Percentiles rank a stretch among this genome's conserved stretches.
Conservation (phyloP, 192 early-diverging fungal species). For the Mortierella alpina region DNA sequence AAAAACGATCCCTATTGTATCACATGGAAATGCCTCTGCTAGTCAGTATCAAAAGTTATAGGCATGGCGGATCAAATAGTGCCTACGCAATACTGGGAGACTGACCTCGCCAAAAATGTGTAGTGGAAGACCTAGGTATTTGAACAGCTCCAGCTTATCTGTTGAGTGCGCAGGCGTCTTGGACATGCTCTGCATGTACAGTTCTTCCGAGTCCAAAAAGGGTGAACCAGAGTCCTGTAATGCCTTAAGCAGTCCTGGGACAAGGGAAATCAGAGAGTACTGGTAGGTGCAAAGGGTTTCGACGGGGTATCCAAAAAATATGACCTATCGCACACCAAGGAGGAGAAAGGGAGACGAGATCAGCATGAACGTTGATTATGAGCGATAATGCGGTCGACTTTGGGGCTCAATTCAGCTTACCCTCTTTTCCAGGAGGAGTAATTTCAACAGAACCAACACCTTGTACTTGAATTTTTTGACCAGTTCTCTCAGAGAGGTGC, state of each 20-base stretch:
- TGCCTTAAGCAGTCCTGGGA: slow-evolving; percentile 68
- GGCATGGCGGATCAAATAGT: neutral
- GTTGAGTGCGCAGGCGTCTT: slow-evolving; percentile 52
- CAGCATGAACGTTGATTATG: neutral
- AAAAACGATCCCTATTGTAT: slow-evolving; percentile 74
- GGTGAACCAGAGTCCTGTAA: slow-evolving; percentile 64
- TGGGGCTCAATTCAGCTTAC: slow-evolving; percentile 31
- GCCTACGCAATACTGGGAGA: neutral
- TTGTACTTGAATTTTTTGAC: slow-evolving; percentile 80
- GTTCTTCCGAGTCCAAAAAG: slow-evolving; percentile 54
- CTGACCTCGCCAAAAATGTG: slow-evolving; percentile 68
- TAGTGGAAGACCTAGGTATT: slow-evolving; percentile 70
- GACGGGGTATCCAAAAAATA: slow-evolving; percentile 88
- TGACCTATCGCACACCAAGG: slow-evolving; percentile 56
- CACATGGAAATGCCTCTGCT: neutral
- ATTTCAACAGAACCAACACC: slow-evolving; percentile 78
- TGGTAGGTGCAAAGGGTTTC: slow-evolving; percentile 83
- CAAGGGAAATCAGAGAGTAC: slow-evolving; percentile 78
- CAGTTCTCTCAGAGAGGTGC: slow-evolving; percentile 77
- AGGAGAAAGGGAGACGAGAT: neutral
- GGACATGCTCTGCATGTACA: slow-evolving; percentile 54
- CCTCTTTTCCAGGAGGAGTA: slow-evolving; percentile 80
- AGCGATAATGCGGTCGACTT: neutral
- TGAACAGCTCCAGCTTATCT: slow-evolving; percentile 57
- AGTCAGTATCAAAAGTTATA: neutral